Conservation (phyloP, 2,329 filamentous ascomycete species). For the Alternaria sp. region DNA sequence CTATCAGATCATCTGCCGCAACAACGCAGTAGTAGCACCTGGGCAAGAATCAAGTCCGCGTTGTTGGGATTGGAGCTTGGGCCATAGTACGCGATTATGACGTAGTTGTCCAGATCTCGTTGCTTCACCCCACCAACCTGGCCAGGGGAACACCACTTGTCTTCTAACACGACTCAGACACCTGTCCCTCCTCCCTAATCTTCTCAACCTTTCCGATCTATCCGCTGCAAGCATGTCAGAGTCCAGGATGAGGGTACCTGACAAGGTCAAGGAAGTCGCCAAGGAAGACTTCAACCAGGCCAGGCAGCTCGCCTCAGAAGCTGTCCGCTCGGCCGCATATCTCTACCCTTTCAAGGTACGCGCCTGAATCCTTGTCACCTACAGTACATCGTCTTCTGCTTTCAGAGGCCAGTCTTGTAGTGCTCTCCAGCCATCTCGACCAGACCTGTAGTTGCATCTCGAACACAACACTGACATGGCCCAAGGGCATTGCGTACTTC, state of each 20-base stretch:
- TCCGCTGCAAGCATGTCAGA: slow-evolving; percentile 20
- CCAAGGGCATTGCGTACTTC: slow-evolving; percentile 67
- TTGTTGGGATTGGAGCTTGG: slow-evolving; percentile 6
- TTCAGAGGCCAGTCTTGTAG: not conserved
- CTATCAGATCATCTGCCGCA: too few species aligned
- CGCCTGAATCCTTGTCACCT: not conserved
- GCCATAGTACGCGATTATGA: slow-evolving; percentile 14
- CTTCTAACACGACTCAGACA: slow-evolving; percentile 13
- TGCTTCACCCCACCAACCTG: slow-evolving; percentile 15
- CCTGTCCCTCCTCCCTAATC: slow-evolving; percentile 7
- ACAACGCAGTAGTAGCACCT: too few species aligned
- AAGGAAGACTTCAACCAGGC: slow-evolving; percentile 75
- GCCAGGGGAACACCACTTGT: not conserved
- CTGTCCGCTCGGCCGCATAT: slow-evolving; percentile 78
- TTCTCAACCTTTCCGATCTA: slow-evolving; percentile 5
- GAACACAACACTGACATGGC: slow-evolving; percentile 9
- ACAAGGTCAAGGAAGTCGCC: slow-evolving; percentile 64
- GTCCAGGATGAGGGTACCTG: slow-evolving; percentile 43
- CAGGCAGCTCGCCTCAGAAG: slow-evolving; percentile 68
- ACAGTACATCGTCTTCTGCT: not conserved
- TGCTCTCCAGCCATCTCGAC: not conserved
- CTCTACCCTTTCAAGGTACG: slow-evolving; percentile 79
- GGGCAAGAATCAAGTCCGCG: too few species aligned
- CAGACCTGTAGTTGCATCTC: too few species aligned
- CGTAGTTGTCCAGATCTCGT: slow-evolving; percentile 7